Evolutionary conservation across 1,284 basidiomycete species (phyloP).

Genomic region (Volvariella volvacea): DNA sequence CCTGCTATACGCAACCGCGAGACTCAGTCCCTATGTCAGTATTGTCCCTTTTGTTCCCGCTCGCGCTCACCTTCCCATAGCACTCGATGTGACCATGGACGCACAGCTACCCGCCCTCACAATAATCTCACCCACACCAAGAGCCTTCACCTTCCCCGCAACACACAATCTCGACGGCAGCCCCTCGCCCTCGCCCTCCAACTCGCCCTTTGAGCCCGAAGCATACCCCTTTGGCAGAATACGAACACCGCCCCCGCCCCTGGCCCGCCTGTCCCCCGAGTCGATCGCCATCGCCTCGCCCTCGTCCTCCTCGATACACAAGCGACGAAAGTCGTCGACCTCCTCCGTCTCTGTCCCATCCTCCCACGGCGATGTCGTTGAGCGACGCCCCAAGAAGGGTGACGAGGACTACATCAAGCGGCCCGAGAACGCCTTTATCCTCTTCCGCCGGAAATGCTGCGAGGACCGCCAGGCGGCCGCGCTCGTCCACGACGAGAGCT

Average conservation of each 20-base stretch:
- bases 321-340: conserved; percentile 49
- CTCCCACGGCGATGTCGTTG: conserved; percentile 45
- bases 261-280: conserved; percentile 37
- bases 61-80: conserved; percentile 28
- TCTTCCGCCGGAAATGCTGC: conserved; percentile 70
- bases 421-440: conserved; percentile 76
- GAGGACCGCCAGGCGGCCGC: conserved; percentile 53
- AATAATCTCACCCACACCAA: conserved; percentile 71
- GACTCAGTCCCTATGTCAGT: conserved; percentile 61
- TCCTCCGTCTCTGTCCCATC: not conserved
- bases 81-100: conserved; percentile 70
- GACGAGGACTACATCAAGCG: conserved; percentile 77
- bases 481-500: conserved; percentile 43
- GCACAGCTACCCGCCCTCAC: conserved; percentile 50
- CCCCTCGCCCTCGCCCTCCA: conserved; percentile 58
- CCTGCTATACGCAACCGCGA: conserved; percentile 71
- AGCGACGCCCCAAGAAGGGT: conserved; percentile 68
- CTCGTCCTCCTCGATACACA: conserved; percentile 34
- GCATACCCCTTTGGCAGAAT: conserved; percentile 18
- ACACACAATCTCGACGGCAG: conserved; percentile 44
- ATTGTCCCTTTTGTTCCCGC: conserved; percentile 9
- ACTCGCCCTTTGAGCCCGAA: conserved; percentile 66
- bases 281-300: conserved; percentile 21
- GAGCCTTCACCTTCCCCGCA: conserved; percentile 65
- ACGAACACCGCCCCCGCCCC: conserved; percentile 34